Evolutionary conservation across 2,329 filamentous ascomycete genomes (phyloP), one percentile per base, ranked within the genome.

Genomic region (Nemania sp.): DNA sequence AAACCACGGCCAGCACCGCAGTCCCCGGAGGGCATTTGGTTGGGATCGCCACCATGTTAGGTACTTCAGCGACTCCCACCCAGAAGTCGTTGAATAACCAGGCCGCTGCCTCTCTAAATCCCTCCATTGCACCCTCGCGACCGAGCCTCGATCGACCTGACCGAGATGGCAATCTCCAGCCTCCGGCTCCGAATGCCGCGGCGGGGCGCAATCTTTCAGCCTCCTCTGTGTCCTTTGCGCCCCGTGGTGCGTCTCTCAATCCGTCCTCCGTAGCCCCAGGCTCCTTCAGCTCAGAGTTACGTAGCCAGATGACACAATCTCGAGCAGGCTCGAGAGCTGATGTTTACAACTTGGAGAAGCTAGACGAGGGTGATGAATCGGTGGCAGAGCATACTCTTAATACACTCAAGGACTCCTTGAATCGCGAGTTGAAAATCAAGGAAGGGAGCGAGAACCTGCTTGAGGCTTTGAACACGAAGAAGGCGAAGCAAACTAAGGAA

Each of bases 401-500:
- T 24, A 85, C 88, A 59, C 86, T 98, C 70, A 90, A 92, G 76
- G 94, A 98, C 74, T 89, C 91, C 76, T 91, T 99, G 71, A 95
- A 94, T 73, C 95, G 97, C 76, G 97, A 99, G 82, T 90, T 94
- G 82, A 98, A 98, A 85, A 98, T 99, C 78, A 98, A 97, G 80
- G 92, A 95, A 75, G 96, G 96, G 22, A 98, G 95, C 66, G 96
- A 99, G 84, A 99, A 99, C 79, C 90, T 99, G 88, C 85, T 99
- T 45, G 96, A 99, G 82, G 96, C 96, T 13, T 83, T 99, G 72
- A 93, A 98, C 79, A 88, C 90, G 52, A 99, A 99, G 81, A 98
- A 97, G 80, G 92, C 93, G 53, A 99, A 98, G 82, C 95, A 98
- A 79, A 92, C 92, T 70, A 97, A 94, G 78, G 95, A 95, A 68